Evolutionary conservation across 176 grass and related monocot genomes (phyloP), one percentile per base, ranked within the genome.

Genomic region (Tillandsia fasciculata): DNA sequence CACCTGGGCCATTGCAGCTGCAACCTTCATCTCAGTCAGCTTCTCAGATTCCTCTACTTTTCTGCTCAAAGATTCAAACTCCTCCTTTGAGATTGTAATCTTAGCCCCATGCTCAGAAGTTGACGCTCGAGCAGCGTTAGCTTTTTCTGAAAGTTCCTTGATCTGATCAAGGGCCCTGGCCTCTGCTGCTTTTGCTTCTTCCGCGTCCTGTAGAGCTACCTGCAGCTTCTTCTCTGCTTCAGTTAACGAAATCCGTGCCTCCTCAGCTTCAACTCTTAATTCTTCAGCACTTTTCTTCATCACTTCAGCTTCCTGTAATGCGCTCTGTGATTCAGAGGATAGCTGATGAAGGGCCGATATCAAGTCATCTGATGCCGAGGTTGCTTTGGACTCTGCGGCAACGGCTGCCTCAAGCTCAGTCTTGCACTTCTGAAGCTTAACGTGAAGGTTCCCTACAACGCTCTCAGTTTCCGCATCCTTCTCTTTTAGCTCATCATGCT

Each of bases 351-450:
- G 86, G 23, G 86, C 86, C 66, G 85, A 77, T 81, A 92, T 71
- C 61, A 96, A 67, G 73, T 92, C 93, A 69, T 96, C 85, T 80
- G 88, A 92, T 76, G 93, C 86, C 53, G 82, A 80, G 33, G 86
- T 89, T 65, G 83, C 88, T 77, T 87, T 89, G 27, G 83, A 85
- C 80, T 96, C 88, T 15, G 93, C 93, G 74, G 80, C 27, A 22
- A 88, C 81, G 72, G 92, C 92, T 70, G 83, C 93, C 53, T 85
- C 88, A n/a, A 96, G 86, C 74, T 92, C 93, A 76, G 70, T 85
- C 80, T 96, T 96, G 81, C 88, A 96, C 57, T 90, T 92, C 69
- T 96, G 86, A 88, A 96, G 81, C 74, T 92, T 96, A 20, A 79
- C 15, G 26, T 92, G 88, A 82, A 96, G 84, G 49, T 96, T 81